These are phyloP conservation scores for Nakazawaea ambrosiae DNA, from an alignment of 805 yeast genomes.

Conservation along the genomic window DNA sequence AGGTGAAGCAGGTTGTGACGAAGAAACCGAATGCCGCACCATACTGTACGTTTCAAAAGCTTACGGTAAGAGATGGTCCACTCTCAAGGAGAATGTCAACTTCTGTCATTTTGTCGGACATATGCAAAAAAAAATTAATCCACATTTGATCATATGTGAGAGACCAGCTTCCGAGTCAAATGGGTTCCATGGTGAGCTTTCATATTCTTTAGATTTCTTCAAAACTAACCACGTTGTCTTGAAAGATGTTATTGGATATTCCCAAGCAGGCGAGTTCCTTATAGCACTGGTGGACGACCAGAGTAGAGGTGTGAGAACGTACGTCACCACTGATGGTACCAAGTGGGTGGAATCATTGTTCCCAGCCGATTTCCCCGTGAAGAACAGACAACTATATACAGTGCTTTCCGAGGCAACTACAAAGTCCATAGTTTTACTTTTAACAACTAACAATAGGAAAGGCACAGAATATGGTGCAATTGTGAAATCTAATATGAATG, in stretches of 20 bases:
- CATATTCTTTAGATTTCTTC: slow-evolving; percentile 48
- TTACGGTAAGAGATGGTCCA: slow-evolving; percentile 58
- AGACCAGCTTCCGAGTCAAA: slow-evolving; percentile 32
- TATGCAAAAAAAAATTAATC: slow-evolving; percentile 33
- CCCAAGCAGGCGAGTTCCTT: slow-evolving; percentile 58
- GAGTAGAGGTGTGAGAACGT: slow-evolving; percentile 49
- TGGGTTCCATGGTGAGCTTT: slow-evolving; percentile 24
- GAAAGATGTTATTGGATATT: slow-evolving; percentile 60
- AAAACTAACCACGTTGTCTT: slow-evolving; percentile 30
- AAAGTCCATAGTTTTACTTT: slow-evolving; percentile 69
- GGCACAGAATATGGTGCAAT: slow-evolving; percentile 68
- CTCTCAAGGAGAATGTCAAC: slow-evolving; percentile 45
- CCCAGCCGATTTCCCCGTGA: slow-evolving; percentile 57
- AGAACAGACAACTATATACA: slow-evolving; percentile 63
- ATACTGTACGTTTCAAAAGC: slow-evolving; percentile 57
- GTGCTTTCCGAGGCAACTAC: slow-evolving; percentile 64
- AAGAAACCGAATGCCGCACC: slow-evolving; percentile 43
- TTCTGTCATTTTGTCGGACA: slow-evolving; percentile 60
- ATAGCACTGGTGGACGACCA: slow-evolving; percentile 58
- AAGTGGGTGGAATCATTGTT: slow-evolving; percentile 69
- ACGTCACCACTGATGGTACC: slow-evolving; percentile 67
- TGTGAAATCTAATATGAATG: slow-evolving; percentile 80
- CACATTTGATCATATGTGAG: slow-evolving; percentile 57
- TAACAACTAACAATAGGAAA: slow-evolving; percentile 49
- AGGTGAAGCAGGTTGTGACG: slow-evolving; percentile 55